A percentile compares a stretch with the other conserved stretches of the same genome.
Conservation (phyloP, 495 filamentous ascomycete species). For the Penicillium paxilli region DNA sequence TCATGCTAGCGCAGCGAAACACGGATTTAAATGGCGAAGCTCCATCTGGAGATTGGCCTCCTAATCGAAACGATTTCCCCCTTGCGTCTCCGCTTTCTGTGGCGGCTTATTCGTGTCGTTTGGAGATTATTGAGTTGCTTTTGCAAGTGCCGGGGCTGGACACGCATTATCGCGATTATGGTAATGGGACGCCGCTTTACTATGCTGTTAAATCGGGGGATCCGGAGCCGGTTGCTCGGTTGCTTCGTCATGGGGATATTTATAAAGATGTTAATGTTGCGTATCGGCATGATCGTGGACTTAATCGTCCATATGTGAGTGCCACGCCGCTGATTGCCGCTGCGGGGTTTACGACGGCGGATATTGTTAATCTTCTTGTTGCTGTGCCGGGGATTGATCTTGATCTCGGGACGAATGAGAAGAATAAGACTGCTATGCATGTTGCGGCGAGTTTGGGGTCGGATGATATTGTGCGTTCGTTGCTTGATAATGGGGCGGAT, state of each 20-base stretch:
- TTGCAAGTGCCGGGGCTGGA: not conserved
- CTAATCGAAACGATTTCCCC: not conserved
- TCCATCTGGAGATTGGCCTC: not conserved
- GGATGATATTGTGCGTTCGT: not conserved
- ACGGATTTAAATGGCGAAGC: too few species aligned
- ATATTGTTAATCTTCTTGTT: not conserved
- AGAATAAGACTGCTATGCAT: not conserved
- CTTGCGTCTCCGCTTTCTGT: not conserved
- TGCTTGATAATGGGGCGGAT: not conserved
- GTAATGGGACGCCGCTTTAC: not conserved
- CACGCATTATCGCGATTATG: not conserved
- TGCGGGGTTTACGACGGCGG: not conserved
- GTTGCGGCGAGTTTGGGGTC: not conserved
- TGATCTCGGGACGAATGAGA: not conserved
- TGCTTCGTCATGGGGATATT: not conserved
- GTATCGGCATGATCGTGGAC: not conserved
- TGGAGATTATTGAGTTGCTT: not conserved
- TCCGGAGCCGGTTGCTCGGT: too few species aligned
- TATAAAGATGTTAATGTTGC: not conserved
- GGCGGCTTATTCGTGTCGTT: not conserved
- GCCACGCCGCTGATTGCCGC: not conserved
- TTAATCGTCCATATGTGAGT: not conserved
- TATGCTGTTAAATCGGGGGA: not conserved
- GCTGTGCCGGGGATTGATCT: not conserved
- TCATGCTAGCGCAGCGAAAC: not conserved